Evolutionary conservation across 371 early-diverging fungal genomes (phyloP), one percentile per base, ranked within the genome.

Genomic region (Mortierella sp.): DNA sequence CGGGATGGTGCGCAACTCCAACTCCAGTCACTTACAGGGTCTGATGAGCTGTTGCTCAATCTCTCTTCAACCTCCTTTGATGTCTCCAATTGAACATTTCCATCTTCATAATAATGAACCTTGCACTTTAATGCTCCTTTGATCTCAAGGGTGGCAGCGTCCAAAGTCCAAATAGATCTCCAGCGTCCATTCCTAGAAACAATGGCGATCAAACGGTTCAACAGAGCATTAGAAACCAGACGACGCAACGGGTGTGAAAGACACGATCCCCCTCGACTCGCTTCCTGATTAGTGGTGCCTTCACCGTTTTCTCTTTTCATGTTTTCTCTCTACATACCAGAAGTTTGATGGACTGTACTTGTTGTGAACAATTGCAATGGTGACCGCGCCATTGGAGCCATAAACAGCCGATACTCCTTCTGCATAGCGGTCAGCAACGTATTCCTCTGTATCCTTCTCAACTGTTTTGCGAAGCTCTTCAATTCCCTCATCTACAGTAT

Each of bases 41-140:
- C 74, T 16, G 73, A 65, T 4, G 79, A 22, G 19, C n/a, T 57
- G 69, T 74, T 74, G 62, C 58, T 58, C 45, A 87, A 55, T 58
- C 79, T 82, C 4, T 84, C 83, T n/a, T 87, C 86, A 58, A 91
- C 74, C 0, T 92, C 91, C 76, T 95, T 94, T 24, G 87, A 87
- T 19, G 95, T 88, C 67, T 95, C 93, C 67, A 97, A 83, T 84
- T 99, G 99, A 52, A 99, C 98, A 73, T 99, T 99, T 33, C 99
- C 99, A 72, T 99, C 98, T 87, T 99, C 99, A 83, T 96, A 99
- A 84, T 99, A 99, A 76, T 99, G 99, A 21, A 98, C 96, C 59
- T 92, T 88, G 32, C 93, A 90, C 76, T 91, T 90, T 48, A 95
- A 74, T 13, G 70, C 71, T 3, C 97, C 98, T 68, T 86, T 91